Base-by-base conservation (phyloP, 1,284 basidiomycete species). In the Heliocybe sulcata region DNA sequence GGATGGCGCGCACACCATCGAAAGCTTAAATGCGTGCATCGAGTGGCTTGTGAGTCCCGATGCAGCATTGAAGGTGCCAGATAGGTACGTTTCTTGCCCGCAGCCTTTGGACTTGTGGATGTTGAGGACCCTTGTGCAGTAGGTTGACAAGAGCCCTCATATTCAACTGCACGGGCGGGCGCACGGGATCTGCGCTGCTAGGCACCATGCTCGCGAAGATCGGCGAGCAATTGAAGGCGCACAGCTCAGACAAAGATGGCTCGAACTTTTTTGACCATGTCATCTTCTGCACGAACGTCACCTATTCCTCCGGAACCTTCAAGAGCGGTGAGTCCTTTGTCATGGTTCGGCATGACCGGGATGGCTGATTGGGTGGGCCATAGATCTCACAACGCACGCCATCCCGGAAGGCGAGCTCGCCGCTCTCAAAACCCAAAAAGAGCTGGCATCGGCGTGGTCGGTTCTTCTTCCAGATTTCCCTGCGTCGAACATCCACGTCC, bases 251-350 rank as follows among this genome's bases (percentile, higher is more conserved):
- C 26, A 75, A 79, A 52, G 63, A 68, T 16, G 61, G 72, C 1
- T 66, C 66, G 19, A 60, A 59, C 31, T 85, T 92, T 63, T 98
- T 99, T 65, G 81, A 92, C 65, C 79, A 83, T 51, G 91, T 94
- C 58, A 81, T 98, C 55, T 99, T 99, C 70, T 98, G 94, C 70
- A 89, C 94, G 25, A 99, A 99, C 68, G 88, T 95, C 45, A 99
- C 97, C 0, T 99, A 95, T 65, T 79, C 83, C 1, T 84, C 90
- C 61, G 96, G 97, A 1, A 77, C 79, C 35, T 98, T 87, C 69
- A 97, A 96, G 72, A 89, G 92, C 55, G 94, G 94, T 92, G 61
- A 64, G 85, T 65, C 9, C 33, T 51, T 54, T 35, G n/a, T 52
- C 14, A 52, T n/a, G 45, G 9, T n/a, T 23, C 26, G 25, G 45